Evolutionary conservation across 2,329 filamentous ascomycete genomes (phyloP).

Genomic region (Macrophomina phaseolina): DNA sequence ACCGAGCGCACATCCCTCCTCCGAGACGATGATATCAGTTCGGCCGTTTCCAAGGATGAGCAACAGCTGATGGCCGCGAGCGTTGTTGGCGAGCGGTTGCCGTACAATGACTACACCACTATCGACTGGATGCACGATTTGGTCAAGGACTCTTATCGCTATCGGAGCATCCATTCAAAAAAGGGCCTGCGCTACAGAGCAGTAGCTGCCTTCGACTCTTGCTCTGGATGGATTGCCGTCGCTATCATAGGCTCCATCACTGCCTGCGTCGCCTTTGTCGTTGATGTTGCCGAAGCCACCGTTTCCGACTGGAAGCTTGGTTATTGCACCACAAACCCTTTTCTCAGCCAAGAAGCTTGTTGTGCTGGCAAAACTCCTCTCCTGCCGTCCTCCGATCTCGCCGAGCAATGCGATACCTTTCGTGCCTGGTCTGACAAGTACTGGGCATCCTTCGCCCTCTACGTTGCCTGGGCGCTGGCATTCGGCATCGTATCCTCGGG

Average conservation of each 20-base stretch:
- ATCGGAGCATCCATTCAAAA: conserved; percentile 51
- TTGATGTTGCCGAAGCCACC: conserved; percentile 61
- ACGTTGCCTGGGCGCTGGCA: conserved; percentile 55
- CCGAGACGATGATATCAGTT: conserved; percentile 48
- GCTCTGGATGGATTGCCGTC: conserved; percentile 63
- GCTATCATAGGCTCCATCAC: conserved; percentile 61
- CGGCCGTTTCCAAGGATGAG: conserved; percentile 56
- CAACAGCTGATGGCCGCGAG: conserved; percentile 51
- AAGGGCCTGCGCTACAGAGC: conserved; percentile 50
- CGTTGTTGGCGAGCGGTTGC: conserved; percentile 60
- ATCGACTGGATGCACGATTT: conserved; percentile 68
- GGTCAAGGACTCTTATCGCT: conserved; percentile 64
- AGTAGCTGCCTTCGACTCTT: conserved; percentile 54
- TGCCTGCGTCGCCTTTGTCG: conserved; percentile 61
- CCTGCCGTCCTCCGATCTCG: conserved; percentile 35
- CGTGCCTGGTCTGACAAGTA: conserved; percentile 52
- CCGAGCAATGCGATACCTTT: conserved; percentile 49
- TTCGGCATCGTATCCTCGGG: conserved; percentile 58
- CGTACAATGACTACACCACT: conserved; percentile 67
- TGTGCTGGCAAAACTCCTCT: conserved; percentile 48
- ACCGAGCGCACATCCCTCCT: conserved; percentile 44
- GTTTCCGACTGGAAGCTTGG: conserved; percentile 64
- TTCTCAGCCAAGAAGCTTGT: conserved; percentile 58
- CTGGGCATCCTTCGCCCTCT: conserved; percentile 52
- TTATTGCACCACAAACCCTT: conserved; percentile 56